Evolutionary conservation across 2,329 filamentous ascomycete genomes (phyloP).

Genomic region (Talaromyces sp.): DNA sequence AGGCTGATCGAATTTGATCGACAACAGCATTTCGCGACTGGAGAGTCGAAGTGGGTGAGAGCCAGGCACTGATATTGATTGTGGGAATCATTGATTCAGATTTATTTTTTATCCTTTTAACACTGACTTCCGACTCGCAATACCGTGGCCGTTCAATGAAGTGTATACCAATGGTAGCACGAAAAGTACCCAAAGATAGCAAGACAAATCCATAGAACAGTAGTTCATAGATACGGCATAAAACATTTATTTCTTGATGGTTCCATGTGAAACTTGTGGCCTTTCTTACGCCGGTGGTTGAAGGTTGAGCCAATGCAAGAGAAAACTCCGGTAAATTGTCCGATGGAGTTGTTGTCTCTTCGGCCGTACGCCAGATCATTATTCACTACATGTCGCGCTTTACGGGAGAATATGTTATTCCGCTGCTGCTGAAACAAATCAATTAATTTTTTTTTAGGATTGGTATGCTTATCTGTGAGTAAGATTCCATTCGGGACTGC

Average conservation of each 20-base stretch:
- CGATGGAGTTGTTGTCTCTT: neutral
- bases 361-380: neutral
- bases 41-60: slow-evolving; percentile 1
- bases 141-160: neutral
- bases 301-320: neutral
- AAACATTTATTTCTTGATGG: no score
- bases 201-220: no score
- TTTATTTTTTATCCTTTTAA: neutral
- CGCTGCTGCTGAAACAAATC: neutral
- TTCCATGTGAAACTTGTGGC: no score
- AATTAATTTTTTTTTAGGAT: no score
- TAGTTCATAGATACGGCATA: no score
- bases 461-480: neutral
- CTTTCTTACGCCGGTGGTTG: neutral
- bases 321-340: neutral
- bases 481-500: no score
- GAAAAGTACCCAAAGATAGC: no score
- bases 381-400: no score
- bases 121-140: neutral
- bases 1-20: neutral
- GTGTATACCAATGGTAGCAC: neutral
- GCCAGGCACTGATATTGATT: neutral
- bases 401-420: no score
- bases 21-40: slow-evolving; percentile 6
- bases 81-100: neutral